Evolutionary conservation across 2,329 filamentous ascomycete genomes (phyloP).

Genomic region (Xylariaceae sp.): DNA sequence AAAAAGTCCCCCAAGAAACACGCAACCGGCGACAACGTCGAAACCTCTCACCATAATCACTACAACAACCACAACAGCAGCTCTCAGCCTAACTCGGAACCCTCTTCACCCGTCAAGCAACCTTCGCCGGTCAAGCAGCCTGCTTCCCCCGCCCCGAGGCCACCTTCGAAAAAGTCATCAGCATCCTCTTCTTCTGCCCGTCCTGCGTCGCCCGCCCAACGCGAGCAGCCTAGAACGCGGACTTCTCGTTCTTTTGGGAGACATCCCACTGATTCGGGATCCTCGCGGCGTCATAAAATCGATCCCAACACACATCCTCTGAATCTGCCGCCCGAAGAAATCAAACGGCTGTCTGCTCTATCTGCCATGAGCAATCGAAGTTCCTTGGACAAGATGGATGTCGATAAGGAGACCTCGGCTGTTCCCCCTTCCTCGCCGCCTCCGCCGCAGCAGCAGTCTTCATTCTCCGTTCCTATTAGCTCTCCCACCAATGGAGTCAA

Average conservation of each 20-base stretch:
- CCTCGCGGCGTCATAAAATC: constrained; percentile 55
- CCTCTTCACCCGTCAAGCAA: constrained; percentile 32
- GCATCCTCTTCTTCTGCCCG: constrained; percentile 16
- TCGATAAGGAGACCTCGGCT: constrained; percentile 67
- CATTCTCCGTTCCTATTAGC: constrained; percentile 53
- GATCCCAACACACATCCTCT: constrained; percentile 81
- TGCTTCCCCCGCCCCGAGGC: constrained; percentile 22
- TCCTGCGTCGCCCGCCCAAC: constrained; percentile 35
- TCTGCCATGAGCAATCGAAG: constrained; percentile 63
- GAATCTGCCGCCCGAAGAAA: constrained; percentile 87
- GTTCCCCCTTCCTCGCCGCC: constrained; percentile 57
- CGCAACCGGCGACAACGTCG: constrained; percentile 35
- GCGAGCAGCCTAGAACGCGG: constrained; percentile 43
- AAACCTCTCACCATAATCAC: constrained; percentile 28
- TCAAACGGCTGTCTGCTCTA: constrained; percentile 72
- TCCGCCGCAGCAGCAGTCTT: constrained; percentile 44
- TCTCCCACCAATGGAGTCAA: constrained; percentile 35
- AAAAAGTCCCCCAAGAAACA: constrained; percentile 40
- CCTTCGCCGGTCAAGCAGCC: neutral
- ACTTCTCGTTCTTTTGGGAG: constrained; percentile 50
- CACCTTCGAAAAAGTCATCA: constrained; percentile 33
- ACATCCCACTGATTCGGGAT: constrained; percentile 51
- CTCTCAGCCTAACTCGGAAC: constrained; percentile 25
- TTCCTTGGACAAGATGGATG: constrained; percentile 66
- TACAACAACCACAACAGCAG: constrained; percentile 27